These are phyloP conservation scores for Thalassiosira mediterranea DNA, from an alignment of 352 stramenopile species.

Conservation along the genomic window DNA sequence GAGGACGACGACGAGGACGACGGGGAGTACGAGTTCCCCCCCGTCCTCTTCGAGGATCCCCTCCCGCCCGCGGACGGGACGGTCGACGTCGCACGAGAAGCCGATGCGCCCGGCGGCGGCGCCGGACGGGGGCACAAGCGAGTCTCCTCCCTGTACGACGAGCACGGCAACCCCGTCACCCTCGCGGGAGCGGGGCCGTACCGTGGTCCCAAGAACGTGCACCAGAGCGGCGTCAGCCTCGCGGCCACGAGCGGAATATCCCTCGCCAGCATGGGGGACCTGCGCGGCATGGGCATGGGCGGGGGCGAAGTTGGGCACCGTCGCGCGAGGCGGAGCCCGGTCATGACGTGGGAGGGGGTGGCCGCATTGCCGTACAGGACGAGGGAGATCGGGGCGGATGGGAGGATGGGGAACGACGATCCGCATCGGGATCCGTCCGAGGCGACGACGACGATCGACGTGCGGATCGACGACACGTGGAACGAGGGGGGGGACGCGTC, in stretches of 20 bases:
- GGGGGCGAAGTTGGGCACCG: too few relatives aligned
- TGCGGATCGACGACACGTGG: conserved; percentile 45
- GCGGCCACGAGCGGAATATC: not conserved
- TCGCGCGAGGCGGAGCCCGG: not conserved
- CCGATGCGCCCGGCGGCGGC: not conserved
- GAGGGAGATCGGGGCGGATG: conserved; percentile 62
- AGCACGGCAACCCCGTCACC: conserved; percentile 24
- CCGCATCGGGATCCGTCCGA: conserved; percentile 33
- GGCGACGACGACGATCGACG: not conserved
- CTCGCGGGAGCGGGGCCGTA: not conserved
- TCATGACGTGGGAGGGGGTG: not conserved
- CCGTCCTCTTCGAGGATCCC: conserved; percentile 45
- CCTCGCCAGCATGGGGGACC: too few relatives aligned
- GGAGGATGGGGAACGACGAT: conserved; percentile 10
- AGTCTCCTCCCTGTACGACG: conserved; percentile 20
- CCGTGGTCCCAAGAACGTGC: not conserved
- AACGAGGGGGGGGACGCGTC: conserved; percentile 40
- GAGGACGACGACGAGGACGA: conserved; percentile 15
- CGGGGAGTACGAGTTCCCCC: conserved; percentile 24
- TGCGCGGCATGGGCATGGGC: too few relatives aligned
- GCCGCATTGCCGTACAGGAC: conserved; percentile 63
- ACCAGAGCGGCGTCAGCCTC: not conserved
- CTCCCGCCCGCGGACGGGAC: not conserved
- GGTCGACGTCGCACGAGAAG: not conserved
- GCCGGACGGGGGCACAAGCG: conserved; percentile 17